These are phyloP conservation scores for Oldenlandia corymbosa DNA, from an alignment of 257 asterid species.

Conservation along the genomic window DNA sequence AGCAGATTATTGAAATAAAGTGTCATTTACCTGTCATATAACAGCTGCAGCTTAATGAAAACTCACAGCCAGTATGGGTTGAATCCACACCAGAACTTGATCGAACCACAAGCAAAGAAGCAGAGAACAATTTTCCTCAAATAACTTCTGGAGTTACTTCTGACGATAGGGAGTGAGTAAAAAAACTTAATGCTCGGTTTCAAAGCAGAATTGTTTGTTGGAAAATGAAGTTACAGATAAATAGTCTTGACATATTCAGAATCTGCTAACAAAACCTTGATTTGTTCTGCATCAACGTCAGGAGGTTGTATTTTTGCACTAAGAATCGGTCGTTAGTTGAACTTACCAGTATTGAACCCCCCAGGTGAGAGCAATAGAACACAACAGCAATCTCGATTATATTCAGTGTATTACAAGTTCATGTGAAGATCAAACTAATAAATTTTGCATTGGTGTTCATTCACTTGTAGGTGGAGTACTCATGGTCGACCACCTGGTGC, in stretches of 20 bases:
- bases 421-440: not conserved
- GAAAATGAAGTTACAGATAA: slow-evolving; percentile 10
- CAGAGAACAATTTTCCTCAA: slow-evolving; percentile 24
- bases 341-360: slow-evolving; percentile 49
- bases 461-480: slow-evolving; percentile 50
- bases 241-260: slow-evolving; percentile 14
- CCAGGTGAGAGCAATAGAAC: slow-evolving; percentile 43
- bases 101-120: slow-evolving; percentile 22
- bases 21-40: not conserved
- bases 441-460: not conserved
- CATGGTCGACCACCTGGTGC: slow-evolving; percentile 87
- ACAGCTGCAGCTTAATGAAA: slow-evolving; percentile 64
- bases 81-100: slow-evolving; percentile 39
- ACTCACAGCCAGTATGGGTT: slow-evolving; percentile 62
- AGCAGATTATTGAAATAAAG: not conserved
- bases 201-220: not conserved
- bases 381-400: not conserved
- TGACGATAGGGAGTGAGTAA: slow-evolving; percentile 59
- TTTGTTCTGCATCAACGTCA: slow-evolving; percentile 26
- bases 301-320: slow-evolving; percentile 71
- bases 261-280: slow-evolving; percentile 27
- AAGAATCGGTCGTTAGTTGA: slow-evolving; percentile 53
- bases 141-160: slow-evolving; percentile 47
- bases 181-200: slow-evolving; percentile 8
- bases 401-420: not conserved